These are phyloP conservation scores for Entonaema liquescens DNA, from an alignment of 495 filamentous ascomycete species.

Conservation along the genomic window DNA sequence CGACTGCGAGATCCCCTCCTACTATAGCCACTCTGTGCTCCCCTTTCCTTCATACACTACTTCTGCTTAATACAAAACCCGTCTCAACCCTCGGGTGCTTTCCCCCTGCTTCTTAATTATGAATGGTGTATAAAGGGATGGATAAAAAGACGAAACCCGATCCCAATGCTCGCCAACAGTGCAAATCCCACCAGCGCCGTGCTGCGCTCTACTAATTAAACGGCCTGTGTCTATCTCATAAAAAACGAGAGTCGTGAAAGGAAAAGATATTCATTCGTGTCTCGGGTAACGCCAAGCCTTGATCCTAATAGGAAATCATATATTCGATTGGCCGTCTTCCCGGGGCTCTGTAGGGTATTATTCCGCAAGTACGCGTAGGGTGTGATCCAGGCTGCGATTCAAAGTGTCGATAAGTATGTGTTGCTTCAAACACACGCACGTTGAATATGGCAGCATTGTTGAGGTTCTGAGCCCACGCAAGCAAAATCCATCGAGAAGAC, in stretches of 20 bases:
- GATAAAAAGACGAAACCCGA: constrained; percentile 46
- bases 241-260: constrained; percentile 50
- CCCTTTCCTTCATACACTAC: constrained; percentile 15
- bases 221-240: constrained; percentile 48
- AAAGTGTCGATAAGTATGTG: constrained; percentile 1
- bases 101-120: constrained; percentile 40
- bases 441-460: background rate
- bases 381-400: constrained; percentile 10
- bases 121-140: constrained; percentile 44
- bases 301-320: constrained; percentile 29
- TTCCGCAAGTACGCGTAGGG: constrained; percentile 17
- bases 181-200: constrained; percentile 47
- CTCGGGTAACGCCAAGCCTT: constrained; percentile 37
- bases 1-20: constrained; percentile 34
- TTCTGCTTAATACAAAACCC: constrained; percentile 39
- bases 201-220: constrained; percentile 49
- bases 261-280: constrained; percentile 43
- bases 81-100: constrained; percentile 8
- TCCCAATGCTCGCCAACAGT: constrained; percentile 48
- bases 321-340: constrained; percentile 23
- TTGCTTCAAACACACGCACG: constrained; percentile 5
- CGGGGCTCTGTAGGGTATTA: constrained; percentile 16
- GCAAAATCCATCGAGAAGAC: constrained; percentile 18
- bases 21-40: constrained; percentile 39
- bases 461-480: constrained; percentile 2